Evolutionary conservation across 148 eudicot species (phyloP).

Genomic region (Silene conica): DNA sequence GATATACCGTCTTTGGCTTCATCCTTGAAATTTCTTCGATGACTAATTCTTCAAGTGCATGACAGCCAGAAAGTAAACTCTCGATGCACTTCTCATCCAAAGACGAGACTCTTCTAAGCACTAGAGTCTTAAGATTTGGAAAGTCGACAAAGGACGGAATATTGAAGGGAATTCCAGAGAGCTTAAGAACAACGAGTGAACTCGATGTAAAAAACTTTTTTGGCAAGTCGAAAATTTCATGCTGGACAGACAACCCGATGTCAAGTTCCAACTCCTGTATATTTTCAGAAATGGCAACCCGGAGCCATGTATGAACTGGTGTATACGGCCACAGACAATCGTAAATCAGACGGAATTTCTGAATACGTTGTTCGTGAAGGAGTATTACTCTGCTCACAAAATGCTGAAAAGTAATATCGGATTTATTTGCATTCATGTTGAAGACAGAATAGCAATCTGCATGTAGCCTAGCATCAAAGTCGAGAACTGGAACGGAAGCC

Average conservation of each 20-base stretch:
- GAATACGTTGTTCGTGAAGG: constrained; percentile 15
- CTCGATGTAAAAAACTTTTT: constrained; percentile 19
- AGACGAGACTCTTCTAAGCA: constrained; percentile 14
- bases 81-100: constrained; percentile 17
- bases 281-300: constrained; percentile 15
- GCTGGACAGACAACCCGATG: constrained; percentile 9
- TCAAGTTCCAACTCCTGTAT: constrained; percentile 27
- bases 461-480: constrained; percentile 20
- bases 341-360: constrained; percentile 26
- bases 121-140: constrained; percentile 26
- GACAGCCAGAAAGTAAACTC: constrained; percentile 25
- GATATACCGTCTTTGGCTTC: constrained; percentile 17
- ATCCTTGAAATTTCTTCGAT: constrained; percentile 24
- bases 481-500: constrained; percentile 21
- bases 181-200: constrained; percentile 18
- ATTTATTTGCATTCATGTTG: constrained; percentile 10
- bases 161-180: constrained; percentile 24
- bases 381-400: constrained; percentile 28
- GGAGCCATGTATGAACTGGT: constrained; percentile 24
- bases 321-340: constrained; percentile 15
- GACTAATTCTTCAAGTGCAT: constrained; percentile 24
- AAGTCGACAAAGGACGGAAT: constrained; percentile 23
- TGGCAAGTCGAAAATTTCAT: constrained; percentile 4
- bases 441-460: background rate
- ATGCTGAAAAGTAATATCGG: constrained; percentile 21